phyloP scores from a whole-genome alignment of 768 basidiomycete genomes.

The Naganishia randhawae region DNA sequence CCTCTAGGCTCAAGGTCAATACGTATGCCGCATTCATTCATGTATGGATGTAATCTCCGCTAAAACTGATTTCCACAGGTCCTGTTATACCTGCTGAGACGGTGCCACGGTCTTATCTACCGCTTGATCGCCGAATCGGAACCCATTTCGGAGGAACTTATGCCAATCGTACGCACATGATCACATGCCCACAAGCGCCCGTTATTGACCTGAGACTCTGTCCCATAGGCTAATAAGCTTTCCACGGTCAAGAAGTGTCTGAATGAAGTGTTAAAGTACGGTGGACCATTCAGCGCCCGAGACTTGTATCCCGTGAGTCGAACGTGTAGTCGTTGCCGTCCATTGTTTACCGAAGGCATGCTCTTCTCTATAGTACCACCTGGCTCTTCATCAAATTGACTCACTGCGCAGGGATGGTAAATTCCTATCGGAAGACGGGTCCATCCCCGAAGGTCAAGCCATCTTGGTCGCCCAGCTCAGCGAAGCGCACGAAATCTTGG shows the following conservation, averaged over 20 bases:
- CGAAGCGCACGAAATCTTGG: slow-evolving; percentile 91
- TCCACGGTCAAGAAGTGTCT: slow-evolving; percentile 95
- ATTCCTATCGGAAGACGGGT: slow-evolving; percentile 81
- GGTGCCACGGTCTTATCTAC: slow-evolving; percentile 96
- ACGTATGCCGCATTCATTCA: slow-evolving; percentile 58
- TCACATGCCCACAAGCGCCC: not conserved
- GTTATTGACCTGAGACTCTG: not conserved
- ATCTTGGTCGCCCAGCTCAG: slow-evolving; percentile 92
- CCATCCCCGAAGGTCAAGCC: slow-evolving; percentile 91
- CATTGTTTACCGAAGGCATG: not conserved
- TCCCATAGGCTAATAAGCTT: slow-evolving; percentile 79
- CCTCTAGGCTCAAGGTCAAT: slow-evolving; percentile 75
- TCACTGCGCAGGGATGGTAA: slow-evolving; percentile 87
- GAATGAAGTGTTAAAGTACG: slow-evolving; percentile 91
- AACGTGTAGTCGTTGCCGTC: not conserved
- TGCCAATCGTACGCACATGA: slow-evolving; percentile 72
- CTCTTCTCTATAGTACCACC: slow-evolving; percentile 70
- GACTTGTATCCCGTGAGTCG: slow-evolving; percentile 83
- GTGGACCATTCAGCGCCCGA: slow-evolving; percentile 83
- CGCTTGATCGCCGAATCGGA: slow-evolving; percentile 87
- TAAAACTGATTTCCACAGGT: slow-evolving; percentile 58
- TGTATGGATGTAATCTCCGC: not conserved
- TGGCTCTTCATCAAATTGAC: slow-evolving; percentile 92
- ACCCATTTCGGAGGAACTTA: slow-evolving; percentile 95
- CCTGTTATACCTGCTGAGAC: slow-evolving; percentile 80